Conservation (phyloP, 1,284 basidiomycete genomes). For the Malassezia brasiliensis region DNA sequence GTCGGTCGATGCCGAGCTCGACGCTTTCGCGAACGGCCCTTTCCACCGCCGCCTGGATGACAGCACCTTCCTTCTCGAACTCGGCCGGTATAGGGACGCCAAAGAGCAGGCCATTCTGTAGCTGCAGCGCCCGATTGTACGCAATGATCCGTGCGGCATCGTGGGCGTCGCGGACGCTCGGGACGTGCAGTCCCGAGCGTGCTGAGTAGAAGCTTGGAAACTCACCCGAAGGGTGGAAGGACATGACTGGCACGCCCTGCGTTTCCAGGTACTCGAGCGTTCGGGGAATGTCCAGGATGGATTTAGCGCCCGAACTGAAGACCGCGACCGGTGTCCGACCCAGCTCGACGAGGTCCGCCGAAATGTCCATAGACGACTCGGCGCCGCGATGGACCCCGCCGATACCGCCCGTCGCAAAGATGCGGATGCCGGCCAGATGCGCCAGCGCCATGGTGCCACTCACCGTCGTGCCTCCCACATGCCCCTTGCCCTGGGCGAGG, state of each 20-base stretch:
- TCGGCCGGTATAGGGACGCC: conserved; percentile 80
- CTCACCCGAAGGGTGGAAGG: conserved; percentile 60
- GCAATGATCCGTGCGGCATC: conserved; percentile 31
- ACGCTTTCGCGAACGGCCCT: conserved; percentile 75
- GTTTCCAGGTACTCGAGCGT: conserved; percentile 97
- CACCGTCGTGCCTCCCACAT: conserved; percentile 81
- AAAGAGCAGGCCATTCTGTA: conserved; percentile 55
- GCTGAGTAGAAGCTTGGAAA: conserved; percentile 94
- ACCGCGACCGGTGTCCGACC: conserved; percentile 53
- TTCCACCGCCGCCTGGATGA: conserved; percentile 71
- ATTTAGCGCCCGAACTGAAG: conserved; percentile 88
- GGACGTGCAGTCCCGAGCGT: conserved; percentile 68
- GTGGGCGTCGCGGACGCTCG: conserved; percentile 20
- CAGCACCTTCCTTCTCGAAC: conserved; percentile 60
- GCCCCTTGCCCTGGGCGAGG: conserved; percentile 55
- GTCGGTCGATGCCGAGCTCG: conserved; percentile 65
- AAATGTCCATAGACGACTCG: conserved; percentile 77
- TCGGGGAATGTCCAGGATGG: conserved; percentile 79
- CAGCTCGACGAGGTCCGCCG: conserved; percentile 42
- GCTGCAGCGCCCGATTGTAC: conserved; percentile 60
- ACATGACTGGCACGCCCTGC: conserved; percentile 79
- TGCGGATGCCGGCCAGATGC: conserved; percentile 39
- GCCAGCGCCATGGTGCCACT: conserved; percentile 59
- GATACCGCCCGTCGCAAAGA: conserved; percentile 50
- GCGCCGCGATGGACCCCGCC: conserved; percentile 91